Evolutionary conservation across 2,329 filamentous ascomycete species (phyloP).

Genomic region (Verticillium dahliae): DNA sequence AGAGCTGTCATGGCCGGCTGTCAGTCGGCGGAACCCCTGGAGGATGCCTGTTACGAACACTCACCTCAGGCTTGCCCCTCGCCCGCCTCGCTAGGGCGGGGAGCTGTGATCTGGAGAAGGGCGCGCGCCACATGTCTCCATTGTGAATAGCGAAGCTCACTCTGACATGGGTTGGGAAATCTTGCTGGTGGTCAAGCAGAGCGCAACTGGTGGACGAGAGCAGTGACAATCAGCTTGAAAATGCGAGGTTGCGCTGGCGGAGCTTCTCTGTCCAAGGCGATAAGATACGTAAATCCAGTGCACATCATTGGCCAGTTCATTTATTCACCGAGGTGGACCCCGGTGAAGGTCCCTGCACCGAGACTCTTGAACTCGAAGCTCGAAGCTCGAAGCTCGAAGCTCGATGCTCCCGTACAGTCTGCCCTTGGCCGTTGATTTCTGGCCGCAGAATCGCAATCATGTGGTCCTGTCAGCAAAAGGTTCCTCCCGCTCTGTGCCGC

Average conservation of each 20-base stretch:
- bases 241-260: background rate
- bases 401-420: background rate
- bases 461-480: slow-evolving; percentile 6
- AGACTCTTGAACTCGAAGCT: background rate
- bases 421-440: background rate
- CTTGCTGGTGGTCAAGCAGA: background rate
- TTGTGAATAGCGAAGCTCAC: slow-evolving; percentile 2
- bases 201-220: background rate
- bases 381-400: too few species aligned
- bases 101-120: slow-evolving; percentile 4
- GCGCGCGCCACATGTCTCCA: slow-evolving; percentile 12
- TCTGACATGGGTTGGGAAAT: background rate
- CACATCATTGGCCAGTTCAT: background rate
- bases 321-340: background rate
- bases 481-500: slow-evolving; percentile 7
- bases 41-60: background rate
- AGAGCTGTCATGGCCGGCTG: background rate
- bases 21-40: background rate
- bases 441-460: slow-evolving; percentile 4
- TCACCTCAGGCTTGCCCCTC: slow-evolving; percentile 1
- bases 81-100: slow-evolving; percentile 6
- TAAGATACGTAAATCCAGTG: background rate
- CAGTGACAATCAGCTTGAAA: background rate
- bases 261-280: background rate
- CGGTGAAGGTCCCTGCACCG: background rate